Conservation (phyloP, 2,329 filamentous ascomycete genomes). For the Cladosporium halotolerans region DNA sequence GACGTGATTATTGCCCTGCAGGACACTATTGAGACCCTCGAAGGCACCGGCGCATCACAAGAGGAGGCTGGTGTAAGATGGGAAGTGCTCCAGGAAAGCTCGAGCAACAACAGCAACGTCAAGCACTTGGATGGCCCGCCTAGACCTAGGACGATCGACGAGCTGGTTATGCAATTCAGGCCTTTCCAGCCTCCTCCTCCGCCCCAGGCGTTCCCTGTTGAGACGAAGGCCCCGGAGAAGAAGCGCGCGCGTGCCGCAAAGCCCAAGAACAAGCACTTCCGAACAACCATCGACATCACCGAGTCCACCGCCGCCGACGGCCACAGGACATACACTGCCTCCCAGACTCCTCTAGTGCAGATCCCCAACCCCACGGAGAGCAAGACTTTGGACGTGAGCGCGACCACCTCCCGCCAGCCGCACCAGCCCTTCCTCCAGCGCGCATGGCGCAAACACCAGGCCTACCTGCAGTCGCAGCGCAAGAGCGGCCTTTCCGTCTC, state of each 20-base stretch:
- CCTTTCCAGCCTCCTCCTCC: constrained; percentile 83
- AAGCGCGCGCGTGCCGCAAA: constrained; percentile 8
- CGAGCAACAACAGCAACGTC: constrained; percentile 27
- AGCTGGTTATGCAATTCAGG: constrained; percentile 45
- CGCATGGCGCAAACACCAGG: constrained; percentile 59
- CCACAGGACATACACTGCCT: constrained; percentile 46
- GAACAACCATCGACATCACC: constrained; percentile 45
- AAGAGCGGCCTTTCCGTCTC: constrained; percentile 2
- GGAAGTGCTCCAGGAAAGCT: constrained; percentile 32
- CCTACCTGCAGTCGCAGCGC: constrained; percentile 33
- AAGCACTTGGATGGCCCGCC: constrained; percentile 25
- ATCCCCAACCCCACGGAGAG: constrained; percentile 4
- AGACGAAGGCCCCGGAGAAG: constrained; percentile 16
- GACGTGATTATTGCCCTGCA: constrained; percentile 42
- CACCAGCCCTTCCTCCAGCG: constrained; percentile 60
- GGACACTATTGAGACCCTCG: constrained; percentile 34
- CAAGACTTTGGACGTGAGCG: constrained; percentile 9
- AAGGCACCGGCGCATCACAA: constrained; percentile 28
- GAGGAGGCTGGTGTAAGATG: constrained; percentile 34
- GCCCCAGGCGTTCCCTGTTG: constrained; percentile 51
- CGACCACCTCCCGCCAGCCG: not conserved
- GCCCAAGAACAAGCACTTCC: constrained; percentile 31
- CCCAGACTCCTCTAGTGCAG: constrained; percentile 36
- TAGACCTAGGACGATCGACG: constrained; percentile 32
- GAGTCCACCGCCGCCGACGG: constrained; percentile 48